Conservation (phyloP, 1,284 basidiomycete genomes). For the Tetrapyrgos nigripes region DNA sequence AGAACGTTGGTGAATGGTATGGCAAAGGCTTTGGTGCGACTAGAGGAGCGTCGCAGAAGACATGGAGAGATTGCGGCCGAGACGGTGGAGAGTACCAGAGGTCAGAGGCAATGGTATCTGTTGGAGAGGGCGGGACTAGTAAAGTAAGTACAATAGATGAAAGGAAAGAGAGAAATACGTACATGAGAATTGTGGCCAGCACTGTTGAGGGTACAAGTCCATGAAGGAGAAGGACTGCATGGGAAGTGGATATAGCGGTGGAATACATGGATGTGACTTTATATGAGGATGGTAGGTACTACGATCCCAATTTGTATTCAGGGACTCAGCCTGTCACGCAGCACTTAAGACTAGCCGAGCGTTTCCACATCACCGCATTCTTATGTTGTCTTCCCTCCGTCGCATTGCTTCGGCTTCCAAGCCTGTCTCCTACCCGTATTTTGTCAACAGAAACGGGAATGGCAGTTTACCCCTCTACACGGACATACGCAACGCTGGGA, state of each 20-base stretch:
- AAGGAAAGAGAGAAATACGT: background rate
- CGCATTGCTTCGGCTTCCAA: slow-evolving; percentile 2
- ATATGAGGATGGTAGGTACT: background rate
- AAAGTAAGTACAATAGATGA: background rate
- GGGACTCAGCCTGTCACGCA: background rate
- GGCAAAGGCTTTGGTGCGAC: slow-evolving; percentile 71
- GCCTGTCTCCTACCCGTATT: slow-evolving; percentile 49
- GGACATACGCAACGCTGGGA: slow-evolving; percentile 69
- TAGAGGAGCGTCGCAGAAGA: slow-evolving; percentile 62
- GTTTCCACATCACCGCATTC: background rate
- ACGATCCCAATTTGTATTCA: background rate
- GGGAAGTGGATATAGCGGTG: no score
- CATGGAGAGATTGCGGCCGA: slow-evolving; percentile 26
- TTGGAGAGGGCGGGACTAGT: slow-evolving; percentile 48
- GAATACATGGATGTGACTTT: no score
- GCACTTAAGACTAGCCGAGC: background rate
- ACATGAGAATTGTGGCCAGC: background rate
- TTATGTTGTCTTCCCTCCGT: slow-evolving; percentile 5
- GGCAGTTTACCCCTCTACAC: slow-evolving; percentile 77
- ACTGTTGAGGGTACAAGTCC: background rate
- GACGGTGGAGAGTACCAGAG: slow-evolving; percentile 28
- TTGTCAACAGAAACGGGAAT: slow-evolving; percentile 65
- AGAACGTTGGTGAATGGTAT: slow-evolving; percentile 71
- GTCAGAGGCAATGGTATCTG: slow-evolving; percentile 40
- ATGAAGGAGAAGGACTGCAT: background rate